A percentile compares a stretch with the other conserved stretches of the same genome.
phyloP scores from a whole-genome alignment of 2,329 filamentous ascomycete genomes.

The Pestalotiopsis sp. region DNA sequence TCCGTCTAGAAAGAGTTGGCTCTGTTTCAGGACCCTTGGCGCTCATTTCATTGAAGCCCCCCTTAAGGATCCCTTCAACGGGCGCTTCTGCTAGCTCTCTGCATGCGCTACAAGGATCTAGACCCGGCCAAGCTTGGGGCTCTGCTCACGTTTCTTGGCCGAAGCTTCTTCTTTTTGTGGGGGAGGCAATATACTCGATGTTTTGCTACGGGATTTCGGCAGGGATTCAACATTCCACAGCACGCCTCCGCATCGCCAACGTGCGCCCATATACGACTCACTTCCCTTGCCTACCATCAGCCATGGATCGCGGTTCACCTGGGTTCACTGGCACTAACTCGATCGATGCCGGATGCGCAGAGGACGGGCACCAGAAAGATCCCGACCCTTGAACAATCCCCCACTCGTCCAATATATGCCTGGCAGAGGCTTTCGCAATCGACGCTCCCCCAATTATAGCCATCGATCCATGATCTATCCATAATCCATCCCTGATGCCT shows the following conservation, averaged over 20 bases:
- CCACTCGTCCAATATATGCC: constrained; percentile 7
- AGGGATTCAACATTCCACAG: not conserved
- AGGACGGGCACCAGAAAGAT: not conserved
- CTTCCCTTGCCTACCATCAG: not conserved
- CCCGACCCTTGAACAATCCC: not conserved
- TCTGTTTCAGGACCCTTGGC: constrained; percentile 6
- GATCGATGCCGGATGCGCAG: not conserved
- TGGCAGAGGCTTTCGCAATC: constrained; percentile 4
- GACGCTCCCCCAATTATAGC: constrained; percentile 3
- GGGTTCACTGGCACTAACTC: not conserved
- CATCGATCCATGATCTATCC: not conserved
- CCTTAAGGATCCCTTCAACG: not conserved
- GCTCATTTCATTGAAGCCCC: constrained; percentile 8
- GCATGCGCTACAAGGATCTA: not conserved
- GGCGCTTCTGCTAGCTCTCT: not conserved
- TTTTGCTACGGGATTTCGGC: not conserved
- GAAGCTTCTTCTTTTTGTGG: constrained; percentile 8
- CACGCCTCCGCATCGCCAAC: not conserved
- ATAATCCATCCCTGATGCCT: too few species aligned
- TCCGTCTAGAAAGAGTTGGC: not conserved
- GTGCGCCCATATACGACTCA: not conserved
- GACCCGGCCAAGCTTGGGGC: not conserved
- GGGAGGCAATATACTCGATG: constrained; percentile 1
- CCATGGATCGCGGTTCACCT: not conserved
- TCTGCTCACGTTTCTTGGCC: not conserved